These are phyloP conservation scores for Lactifluus rugatus DNA, from an alignment of 768 basidiomycete genomes.

Conservation along the genomic window DNA sequence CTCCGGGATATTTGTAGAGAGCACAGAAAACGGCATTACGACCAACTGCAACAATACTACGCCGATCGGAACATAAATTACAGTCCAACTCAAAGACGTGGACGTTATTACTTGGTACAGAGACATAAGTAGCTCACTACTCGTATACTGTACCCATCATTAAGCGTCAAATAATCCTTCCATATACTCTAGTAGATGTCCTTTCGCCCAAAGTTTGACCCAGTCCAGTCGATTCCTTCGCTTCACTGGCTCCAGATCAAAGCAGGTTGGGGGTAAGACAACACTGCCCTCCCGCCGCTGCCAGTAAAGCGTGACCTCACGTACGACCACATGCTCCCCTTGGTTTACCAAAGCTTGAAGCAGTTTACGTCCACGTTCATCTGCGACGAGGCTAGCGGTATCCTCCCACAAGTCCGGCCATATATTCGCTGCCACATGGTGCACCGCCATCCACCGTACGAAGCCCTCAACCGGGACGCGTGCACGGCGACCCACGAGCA, in stretches of 20 bases:
- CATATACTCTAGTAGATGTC: constrained; percentile 19
- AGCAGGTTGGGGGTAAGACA: constrained; percentile 44
- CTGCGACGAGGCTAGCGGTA: constrained; percentile 19
- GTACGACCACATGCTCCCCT: constrained; percentile 38
- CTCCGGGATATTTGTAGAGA: constrained; percentile 51
- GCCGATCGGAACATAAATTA: not conserved
- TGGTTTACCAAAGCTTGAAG: constrained; percentile 43
- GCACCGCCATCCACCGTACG: constrained; percentile 56
- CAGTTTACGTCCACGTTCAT: constrained; percentile 34
- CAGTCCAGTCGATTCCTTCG: constrained; percentile 21
- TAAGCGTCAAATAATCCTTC: constrained; percentile 13
- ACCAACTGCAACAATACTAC: constrained; percentile 24
- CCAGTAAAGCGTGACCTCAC: constrained; percentile 48
- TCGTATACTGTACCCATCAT: not conserved
- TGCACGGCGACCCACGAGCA: constrained; percentile 31
- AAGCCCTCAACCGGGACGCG: constrained; percentile 42
- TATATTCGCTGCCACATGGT: constrained; percentile 67
- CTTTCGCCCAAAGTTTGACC: constrained; percentile 20
- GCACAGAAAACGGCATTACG: constrained; percentile 25
- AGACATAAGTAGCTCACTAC: not conserved
- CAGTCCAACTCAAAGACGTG: not conserved
- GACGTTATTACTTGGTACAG: not conserved
- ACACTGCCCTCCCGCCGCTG: constrained; percentile 33
- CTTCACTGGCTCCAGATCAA: constrained; percentile 24
- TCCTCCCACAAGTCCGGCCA: constrained; percentile 50